These are phyloP conservation scores for Lipomyces yarrowii DNA, from an alignment of 1,139 yeast species.

Conservation along the genomic window DNA sequence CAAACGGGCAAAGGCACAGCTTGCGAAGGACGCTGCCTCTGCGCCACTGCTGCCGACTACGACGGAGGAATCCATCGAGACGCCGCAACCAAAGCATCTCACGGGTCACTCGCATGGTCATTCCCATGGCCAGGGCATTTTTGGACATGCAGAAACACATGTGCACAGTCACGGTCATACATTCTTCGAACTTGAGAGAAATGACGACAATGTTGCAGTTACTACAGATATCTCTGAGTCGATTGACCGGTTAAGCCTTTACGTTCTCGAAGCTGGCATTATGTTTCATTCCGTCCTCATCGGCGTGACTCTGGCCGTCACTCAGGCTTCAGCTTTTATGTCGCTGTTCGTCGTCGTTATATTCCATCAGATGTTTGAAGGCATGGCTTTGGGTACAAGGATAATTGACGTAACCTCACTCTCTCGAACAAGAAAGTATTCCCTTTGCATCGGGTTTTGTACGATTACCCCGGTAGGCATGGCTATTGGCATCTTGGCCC, in stretches of 20 bases:
- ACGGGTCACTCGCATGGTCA: slow-evolving; percentile 10
- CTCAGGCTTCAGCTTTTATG: slow-evolving; percentile 67
- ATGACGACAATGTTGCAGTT: slow-evolving; percentile 12
- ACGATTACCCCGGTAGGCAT: slow-evolving; percentile 82
- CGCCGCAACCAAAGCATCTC: slow-evolving; percentile 3
- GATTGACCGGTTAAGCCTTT: slow-evolving; percentile 24
- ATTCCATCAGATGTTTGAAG: slow-evolving; percentile 93
- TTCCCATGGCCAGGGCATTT: slow-evolving; percentile 1
- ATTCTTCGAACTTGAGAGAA: slow-evolving; percentile 13
- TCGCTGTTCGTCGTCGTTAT: slow-evolving; percentile 77
- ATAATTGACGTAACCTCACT: slow-evolving; percentile 64
- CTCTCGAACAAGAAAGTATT: slow-evolving; percentile 55
- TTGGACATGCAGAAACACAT: slow-evolving; percentile 10
- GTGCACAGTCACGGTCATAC: slow-evolving; percentile 25
- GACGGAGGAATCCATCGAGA: slow-evolving; percentile 1
- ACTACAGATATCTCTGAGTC: slow-evolving; percentile 22
- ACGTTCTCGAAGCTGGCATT: slow-evolving; percentile 74
- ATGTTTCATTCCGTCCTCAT: slow-evolving; percentile 80
- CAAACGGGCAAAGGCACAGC: slow-evolving; percentile 5
- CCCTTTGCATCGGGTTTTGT: slow-evolving; percentile 60
- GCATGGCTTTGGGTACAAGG: slow-evolving; percentile 87
- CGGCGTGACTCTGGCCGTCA: slow-evolving; percentile 72
- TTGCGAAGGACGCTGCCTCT: slow-evolving; percentile 10
- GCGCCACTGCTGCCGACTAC: slow-evolving; percentile 7
- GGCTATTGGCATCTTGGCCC: slow-evolving; percentile 82